Base-by-base conservation (phyloP, 1,139 yeast genomes). In the Taphrina populina region DNA sequence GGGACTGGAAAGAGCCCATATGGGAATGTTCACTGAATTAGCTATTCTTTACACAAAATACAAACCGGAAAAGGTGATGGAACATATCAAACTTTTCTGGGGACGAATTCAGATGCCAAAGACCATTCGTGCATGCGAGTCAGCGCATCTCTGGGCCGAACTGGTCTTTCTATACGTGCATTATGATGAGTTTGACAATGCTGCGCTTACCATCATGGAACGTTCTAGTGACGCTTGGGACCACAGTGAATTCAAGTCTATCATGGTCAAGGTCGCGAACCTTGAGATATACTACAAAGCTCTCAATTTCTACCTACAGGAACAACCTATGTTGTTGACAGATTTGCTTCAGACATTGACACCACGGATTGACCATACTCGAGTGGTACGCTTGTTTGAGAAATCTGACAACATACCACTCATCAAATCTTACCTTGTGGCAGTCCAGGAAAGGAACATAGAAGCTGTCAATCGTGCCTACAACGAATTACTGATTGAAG, bases 171-270 rank as follows among this genome's bases (percentile, higher is more conserved):
- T 92, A 69, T 90, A 92, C 74, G 90, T 96, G 68, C 99, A 92
- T 71, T 92, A 92, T 70, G 98, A 92, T 70, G 98, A 94, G 75
- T 94, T 96, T 95, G 99, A 94, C 72, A 92, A 92, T 70, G 98
- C 98, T 61, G 92, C 96, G 39, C 78, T 92, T 70, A 83, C 96
- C n/a, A 88, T 92, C 92, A 92, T 92, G 76, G 96, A 92, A 70
- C 88, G 82, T 69, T 84, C 95, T 2, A 88, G 94, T 61, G 86
- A 85, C 65, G 92, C 96, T 15, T 90, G 92, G 68, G 98, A 94
- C 65, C 98, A 92, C 70, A 74, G 82, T 36, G 85, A 95, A 47
- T 92, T 94, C 77, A 92, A 92, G 76, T 97, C 92, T 69, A 83
- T 92, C 58, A 77, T 94, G 64, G 96, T 88, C 63, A 92, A 92